Evolutionary conservation across 805 yeast genomes (phyloP).

Genomic region (Cyberlindnera lachancei): DNA sequence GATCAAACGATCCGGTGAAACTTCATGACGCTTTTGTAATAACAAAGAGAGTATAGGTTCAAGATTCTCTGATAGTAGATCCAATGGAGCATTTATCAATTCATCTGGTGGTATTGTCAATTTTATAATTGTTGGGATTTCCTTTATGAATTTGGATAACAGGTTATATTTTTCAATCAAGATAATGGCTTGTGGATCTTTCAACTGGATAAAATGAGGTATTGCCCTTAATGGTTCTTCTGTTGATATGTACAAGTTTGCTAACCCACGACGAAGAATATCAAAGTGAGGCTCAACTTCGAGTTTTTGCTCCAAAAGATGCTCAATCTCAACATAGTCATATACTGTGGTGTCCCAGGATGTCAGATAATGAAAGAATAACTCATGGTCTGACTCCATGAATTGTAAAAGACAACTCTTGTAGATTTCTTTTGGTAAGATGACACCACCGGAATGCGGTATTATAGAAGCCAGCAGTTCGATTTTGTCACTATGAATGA

Average conservation of each 20-base stretch:
- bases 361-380: constrained; percentile 36
- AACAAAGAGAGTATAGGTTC: constrained; percentile 43
- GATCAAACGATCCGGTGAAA: constrained; percentile 47
- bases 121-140: constrained; percentile 45
- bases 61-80: constrained; percentile 24
- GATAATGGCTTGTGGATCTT: constrained; percentile 47
- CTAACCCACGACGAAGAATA: constrained; percentile 35
- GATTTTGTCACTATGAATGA: constrained; percentile 40
- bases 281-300: constrained; percentile 24
- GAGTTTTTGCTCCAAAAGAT: constrained; percentile 34
- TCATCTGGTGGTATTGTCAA: constrained; percentile 34
- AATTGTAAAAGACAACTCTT: constrained; percentile 33
- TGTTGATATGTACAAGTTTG: constrained; percentile 47
- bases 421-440: constrained; percentile 31
- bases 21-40: constrained; percentile 58
- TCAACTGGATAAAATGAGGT: constrained; percentile 48
- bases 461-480: constrained; percentile 41
- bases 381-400: constrained; percentile 11
- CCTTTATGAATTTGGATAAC: constrained; percentile 38
- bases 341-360: constrained; percentile 55
- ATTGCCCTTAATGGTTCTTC: constrained; percentile 59
- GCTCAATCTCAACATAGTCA: constrained; percentile 36
- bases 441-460: constrained; percentile 38
- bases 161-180: constrained; percentile 60
- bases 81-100: constrained; percentile 30